Base-by-base conservation (phyloP, 257 asterid genomes). In the Voacanga thouarsii region DNA sequence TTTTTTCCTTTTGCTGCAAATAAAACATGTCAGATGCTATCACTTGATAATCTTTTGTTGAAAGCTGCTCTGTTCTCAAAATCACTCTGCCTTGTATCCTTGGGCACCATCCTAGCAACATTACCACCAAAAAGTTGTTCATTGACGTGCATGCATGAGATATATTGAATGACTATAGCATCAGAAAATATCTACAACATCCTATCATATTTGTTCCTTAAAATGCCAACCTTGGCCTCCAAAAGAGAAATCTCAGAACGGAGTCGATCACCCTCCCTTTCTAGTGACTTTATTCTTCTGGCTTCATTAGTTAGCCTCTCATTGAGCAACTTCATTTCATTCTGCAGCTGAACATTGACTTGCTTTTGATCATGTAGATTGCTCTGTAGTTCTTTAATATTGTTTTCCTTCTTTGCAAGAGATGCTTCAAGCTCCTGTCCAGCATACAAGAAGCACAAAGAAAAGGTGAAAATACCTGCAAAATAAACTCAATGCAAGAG, bases 161-260 rank as follows among this genome's bases (percentile, higher is more conserved):
- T 11, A 60, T 24, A 24, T 24, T 63, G 18, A 37, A 68, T 8
- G 12, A 56, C 15, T 5, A 43, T 49, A 45, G 19, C 11, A 44
- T 19, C 41, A 18, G 43, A 61, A 66, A 37, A 19, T 19, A 23
- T 24, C 49, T 30, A 41, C 4, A 28, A 28, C 43, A 77, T 60
- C 63, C 72, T 43, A 76, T 57, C 49, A 57, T 26, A 61, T 74
- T 21, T 73, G 61, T 43, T 56, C 78, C 50, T 37, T 71, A 45
- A 10, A 77, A 79, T 81, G 86, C 87, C 80, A 87, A 96, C 99
- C 99, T 96, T 96, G 84, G 96, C 87, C 89, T 96, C 99, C 94
- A 96, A 87, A 75, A 93, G 86, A 82, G 99, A 90, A 79, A 96
- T 88, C 84, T 92, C 97, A 15, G 99, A 89, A 75, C 92, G 94